Conservation (phyloP, 768 basidiomycete genomes). For the Rhodotorula toruloides region DNA sequence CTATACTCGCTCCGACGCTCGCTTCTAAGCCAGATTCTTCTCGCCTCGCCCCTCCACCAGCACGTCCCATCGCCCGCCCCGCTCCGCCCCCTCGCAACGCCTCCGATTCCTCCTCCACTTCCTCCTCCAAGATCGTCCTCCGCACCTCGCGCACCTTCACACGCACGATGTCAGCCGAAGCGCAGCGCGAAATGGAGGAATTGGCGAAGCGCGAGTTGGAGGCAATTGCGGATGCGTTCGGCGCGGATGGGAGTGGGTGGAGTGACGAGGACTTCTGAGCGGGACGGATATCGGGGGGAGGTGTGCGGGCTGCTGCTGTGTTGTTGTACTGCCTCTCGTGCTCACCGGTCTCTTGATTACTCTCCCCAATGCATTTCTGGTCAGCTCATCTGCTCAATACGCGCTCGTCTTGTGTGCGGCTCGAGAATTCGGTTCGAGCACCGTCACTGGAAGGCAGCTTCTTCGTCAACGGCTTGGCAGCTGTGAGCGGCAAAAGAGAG, state of each 20-base stretch:
- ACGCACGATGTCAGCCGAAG: background rate
- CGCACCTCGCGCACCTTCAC: background rate
- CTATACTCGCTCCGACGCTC: background rate
- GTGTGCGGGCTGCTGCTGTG: background rate
- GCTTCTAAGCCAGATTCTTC: background rate
- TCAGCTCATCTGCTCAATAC: too few relatives aligned
- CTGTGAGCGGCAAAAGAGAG: too few relatives aligned
- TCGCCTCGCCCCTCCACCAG: background rate
- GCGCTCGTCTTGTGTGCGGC: too few relatives aligned
- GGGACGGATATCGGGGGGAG: too few relatives aligned
- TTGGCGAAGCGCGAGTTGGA: background rate
- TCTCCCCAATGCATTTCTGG: too few relatives aligned
- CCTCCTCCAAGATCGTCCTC: background rate
- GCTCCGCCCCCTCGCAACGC: background rate
- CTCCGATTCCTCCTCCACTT: background rate
- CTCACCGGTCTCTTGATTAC: background rate
- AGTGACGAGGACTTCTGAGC: slow-evolving; percentile 5
- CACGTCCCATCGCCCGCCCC: background rate
- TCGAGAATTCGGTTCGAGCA: too few relatives aligned
- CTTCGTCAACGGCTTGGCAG: too few relatives aligned
- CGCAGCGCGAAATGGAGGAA: background rate
- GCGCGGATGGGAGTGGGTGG: background rate
- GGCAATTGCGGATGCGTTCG: background rate
- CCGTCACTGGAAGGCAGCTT: too few relatives aligned
- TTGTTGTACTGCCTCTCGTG: background rate